Base-by-base conservation (phyloP, 768 basidiomycete species). In the Leccinellum rugosiceps region DNA sequence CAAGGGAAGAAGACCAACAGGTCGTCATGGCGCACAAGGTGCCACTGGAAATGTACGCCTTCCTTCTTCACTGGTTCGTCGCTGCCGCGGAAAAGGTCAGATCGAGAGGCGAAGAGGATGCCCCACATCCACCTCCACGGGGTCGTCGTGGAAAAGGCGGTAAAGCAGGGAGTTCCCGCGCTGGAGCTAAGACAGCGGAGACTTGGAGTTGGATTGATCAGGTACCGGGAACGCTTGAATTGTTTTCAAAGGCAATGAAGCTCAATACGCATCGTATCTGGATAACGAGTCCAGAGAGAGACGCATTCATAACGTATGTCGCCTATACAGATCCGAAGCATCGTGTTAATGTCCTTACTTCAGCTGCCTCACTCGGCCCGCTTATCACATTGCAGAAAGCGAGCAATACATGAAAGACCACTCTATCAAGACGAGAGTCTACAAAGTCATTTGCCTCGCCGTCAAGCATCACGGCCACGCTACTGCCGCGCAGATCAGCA, bases 11-110 rank as follows among this genome's bases (percentile, higher is more conserved):
- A 26, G 83, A 87, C 50, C 81, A 85, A 57, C 78, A 87, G 56
- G 76, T 78, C 2, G 79, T 82, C 64, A 72, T 80, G 60, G 65
- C 76, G 0, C 93, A 94, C 71, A 90, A 87, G 69, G 61, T 68
- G 3, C 84, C 92, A 0, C 78, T 99, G 58, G 97, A 98, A 71
- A 86, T 90, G 79, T 98, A 92, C 70, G 90, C 88, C 7, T 98
- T 98, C 69, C 76, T 98, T 25, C 73, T 97, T n/a, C 80, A 87
- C 58, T 98, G 94, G 94, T 95, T 95, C 68, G 89, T 92, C 15
- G 74, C 77, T 11, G 86, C 86, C 0, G 88, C 86, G 1, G 94
- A 96, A 72, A 89, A 87, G 62, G 83, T 88, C 57, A 88, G 87
- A 45, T 75, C 75, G 6, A 67, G 77, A 13, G 77, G 76, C 6